These are phyloP conservation scores for Gynochthodes officinalis DNA, from an alignment of 257 asterid species.

Conservation along the genomic window DNA sequence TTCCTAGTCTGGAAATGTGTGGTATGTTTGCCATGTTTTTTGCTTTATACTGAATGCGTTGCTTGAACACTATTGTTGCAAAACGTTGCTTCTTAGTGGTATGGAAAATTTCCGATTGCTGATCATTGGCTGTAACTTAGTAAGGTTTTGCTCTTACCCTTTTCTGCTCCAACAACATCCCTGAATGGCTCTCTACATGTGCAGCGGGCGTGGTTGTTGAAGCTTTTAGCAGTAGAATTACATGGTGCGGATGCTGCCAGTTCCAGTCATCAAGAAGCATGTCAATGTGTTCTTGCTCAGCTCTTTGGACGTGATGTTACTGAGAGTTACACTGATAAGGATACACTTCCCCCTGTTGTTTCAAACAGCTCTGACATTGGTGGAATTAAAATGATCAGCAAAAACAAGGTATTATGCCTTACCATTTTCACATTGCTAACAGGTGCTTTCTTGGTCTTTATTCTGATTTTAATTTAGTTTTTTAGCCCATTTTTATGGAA, in stretches of 20 bases:
- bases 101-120: not conserved
- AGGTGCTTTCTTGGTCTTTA: not conserved
- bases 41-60: not conserved
- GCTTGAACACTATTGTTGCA: not conserved
- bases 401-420: slow-evolving; percentile 56
- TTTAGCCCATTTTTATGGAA: not conserved
- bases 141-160: not conserved
- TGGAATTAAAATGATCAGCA: slow-evolving; percentile 46
- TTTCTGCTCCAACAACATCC: not conserved
- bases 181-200: slow-evolving; percentile 16
- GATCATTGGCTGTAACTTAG: not conserved
- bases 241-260: slow-evolving; percentile 71
- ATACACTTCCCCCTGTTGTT: slow-evolving; percentile 30
- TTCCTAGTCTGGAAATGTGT: not conserved
- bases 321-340: slow-evolving; percentile 40
- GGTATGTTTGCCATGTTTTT: not conserved
- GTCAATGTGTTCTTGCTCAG: slow-evolving; percentile 67
- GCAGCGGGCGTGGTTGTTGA: slow-evolving; percentile 96
- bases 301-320: slow-evolving; percentile 56
- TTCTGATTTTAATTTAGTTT: not conserved
- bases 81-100: not conserved
- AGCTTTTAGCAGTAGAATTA: slow-evolving; percentile 80
- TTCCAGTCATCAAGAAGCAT: slow-evolving; percentile 71
- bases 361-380: slow-evolving; percentile 35
- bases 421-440: not conserved